Evolutionary conservation across 768 basidiomycete genomes (phyloP), one percentile per base, ranked within the genome.

Genomic region (Phylloporus scabripes): DNA sequence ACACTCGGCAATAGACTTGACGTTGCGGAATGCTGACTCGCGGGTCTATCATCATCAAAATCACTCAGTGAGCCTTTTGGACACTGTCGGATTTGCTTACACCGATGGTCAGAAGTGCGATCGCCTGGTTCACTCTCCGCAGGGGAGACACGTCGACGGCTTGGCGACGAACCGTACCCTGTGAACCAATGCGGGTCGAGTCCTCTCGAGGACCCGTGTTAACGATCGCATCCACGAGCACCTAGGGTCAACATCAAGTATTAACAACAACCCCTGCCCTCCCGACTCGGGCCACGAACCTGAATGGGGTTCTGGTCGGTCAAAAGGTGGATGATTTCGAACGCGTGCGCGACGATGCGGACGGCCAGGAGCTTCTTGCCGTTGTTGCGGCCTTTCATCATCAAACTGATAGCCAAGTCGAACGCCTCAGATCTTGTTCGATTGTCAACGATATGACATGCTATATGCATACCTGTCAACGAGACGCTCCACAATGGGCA

Each of bases 331-430:
- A 98, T 94, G 71, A 99, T 94, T 77, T 99, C 96, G 70, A 99
- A 99, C 31, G 96, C 90, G 73, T 99, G 96, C 52, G 92, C 90
- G 65, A 99, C 96, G 65, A 99, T 99, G 74, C 96, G 92, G 72
- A 99, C 91, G 64, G 96, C 87, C 72, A 99, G 75, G 70, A 98
- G 85, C 76, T 98, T 98, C 80, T 98, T 97, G 68, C 96, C 96
- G 76, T 94, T 98, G 85, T 98, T 99, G 74, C 96, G 93, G 54
- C 96, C 96, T 77, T 98, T 96, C 96, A 99, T 99, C 96, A 99
- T 99, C 70, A 99, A 75, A 72, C 92, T 95, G 24, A 18, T 28
- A 10, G n/a, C 11, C 48, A 45, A 24, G 29, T 46, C 17, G 21
- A 44, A 31, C 15, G 15, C 20, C 37, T 56, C 24, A 52, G 47